Percentiles rank a stretch among this genome's conserved stretches.
Evolutionary conservation across 179 eudicot species (phyloP).

Genomic region (Pouteria campechiana): DNA sequence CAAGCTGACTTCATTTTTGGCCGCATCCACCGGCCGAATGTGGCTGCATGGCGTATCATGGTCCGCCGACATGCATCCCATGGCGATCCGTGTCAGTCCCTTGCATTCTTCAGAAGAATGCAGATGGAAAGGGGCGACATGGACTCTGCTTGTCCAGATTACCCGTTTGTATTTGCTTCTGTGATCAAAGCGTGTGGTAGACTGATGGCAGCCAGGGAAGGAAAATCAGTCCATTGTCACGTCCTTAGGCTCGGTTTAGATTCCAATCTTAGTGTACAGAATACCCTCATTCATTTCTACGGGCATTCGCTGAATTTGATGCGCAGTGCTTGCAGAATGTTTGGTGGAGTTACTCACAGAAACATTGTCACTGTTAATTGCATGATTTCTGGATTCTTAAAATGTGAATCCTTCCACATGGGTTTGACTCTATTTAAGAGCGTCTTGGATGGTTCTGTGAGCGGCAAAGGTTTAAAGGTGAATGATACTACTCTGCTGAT

Average conservation of each 20-base stretch:
- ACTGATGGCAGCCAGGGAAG: constrained; percentile 3
- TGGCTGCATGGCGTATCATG: constrained; percentile 10
- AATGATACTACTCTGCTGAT: constrained; percentile 10
- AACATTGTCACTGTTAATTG: constrained; percentile 17
- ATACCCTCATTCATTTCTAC: constrained; percentile 14
- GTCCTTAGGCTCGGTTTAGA: constrained; percentile 8
- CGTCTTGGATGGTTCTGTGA: constrained; percentile 6
- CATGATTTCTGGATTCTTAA: constrained; percentile 13
- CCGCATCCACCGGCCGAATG: constrained; percentile 6
- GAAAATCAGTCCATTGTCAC: constrained; percentile 13
- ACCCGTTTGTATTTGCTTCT: constrained; percentile 15
- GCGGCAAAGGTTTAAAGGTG: constrained; percentile 6
- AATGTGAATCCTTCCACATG: constrained; percentile 5
- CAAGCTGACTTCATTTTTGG: constrained; percentile 6
- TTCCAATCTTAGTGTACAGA: constrained; percentile 3
- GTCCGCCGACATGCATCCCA: constrained; percentile 9
- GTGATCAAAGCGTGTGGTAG: constrained; percentile 13
- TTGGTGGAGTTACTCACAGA: constrained; percentile 8
- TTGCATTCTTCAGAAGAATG: constrained; percentile 10
- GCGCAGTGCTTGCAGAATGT: constrained; percentile 8
- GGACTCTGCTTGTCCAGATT: neutral
- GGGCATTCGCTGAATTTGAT: constrained; percentile 11
- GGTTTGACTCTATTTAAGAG: constrained; percentile 8
- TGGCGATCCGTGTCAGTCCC: constrained; percentile 2
- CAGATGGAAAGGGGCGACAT: neutral